Evolutionary conservation across 257 asterid species (phyloP).

Genomic region (Cinchona pubescens): DNA sequence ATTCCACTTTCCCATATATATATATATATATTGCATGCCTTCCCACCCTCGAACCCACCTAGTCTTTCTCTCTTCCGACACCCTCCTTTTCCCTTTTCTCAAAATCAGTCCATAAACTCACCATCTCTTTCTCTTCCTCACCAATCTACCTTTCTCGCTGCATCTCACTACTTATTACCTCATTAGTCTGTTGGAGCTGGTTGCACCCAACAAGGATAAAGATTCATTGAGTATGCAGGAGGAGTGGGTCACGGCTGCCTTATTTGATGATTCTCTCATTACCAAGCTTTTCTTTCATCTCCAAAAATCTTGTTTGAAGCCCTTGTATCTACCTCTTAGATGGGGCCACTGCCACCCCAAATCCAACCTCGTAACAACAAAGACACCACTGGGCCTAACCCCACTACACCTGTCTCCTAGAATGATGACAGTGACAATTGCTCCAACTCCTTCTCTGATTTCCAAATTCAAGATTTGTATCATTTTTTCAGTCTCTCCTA

Average conservation of each 20-base stretch:
- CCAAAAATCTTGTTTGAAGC: slow-evolving; percentile 16
- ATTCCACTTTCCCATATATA: too few species aligned
- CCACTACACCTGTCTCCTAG: slow-evolving; percentile 46
- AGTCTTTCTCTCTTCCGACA: too few species aligned
- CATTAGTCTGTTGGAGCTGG: background rate
- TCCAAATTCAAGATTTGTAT: slow-evolving; percentile 48
- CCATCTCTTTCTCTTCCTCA: too few species aligned
- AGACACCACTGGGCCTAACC: slow-evolving; percentile 36
- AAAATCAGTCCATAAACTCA: too few species aligned
- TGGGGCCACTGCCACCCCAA: slow-evolving; percentile 42
- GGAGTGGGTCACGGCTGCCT: slow-evolving; percentile 40
- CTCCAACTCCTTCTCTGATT: slow-evolving; percentile 28
- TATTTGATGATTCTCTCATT: slow-evolving; percentile 34
- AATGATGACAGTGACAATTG: slow-evolving; percentile 35
- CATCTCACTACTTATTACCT: background rate
- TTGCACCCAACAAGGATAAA: background rate
- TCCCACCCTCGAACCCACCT: too few species aligned
- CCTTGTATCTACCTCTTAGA: slow-evolving; percentile 19
- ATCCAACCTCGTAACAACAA: slow-evolving; percentile 31
- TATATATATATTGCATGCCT: too few species aligned
- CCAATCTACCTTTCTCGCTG: too few species aligned
- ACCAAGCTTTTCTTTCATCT: slow-evolving; percentile 38
- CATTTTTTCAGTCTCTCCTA: too few species aligned
- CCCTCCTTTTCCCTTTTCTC: too few species aligned
- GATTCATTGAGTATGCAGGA: slow-evolving; percentile 20